Evolutionary conservation across 2,329 filamentous ascomycete species (phyloP).

Genomic region (Beauveria varroae): DNA sequence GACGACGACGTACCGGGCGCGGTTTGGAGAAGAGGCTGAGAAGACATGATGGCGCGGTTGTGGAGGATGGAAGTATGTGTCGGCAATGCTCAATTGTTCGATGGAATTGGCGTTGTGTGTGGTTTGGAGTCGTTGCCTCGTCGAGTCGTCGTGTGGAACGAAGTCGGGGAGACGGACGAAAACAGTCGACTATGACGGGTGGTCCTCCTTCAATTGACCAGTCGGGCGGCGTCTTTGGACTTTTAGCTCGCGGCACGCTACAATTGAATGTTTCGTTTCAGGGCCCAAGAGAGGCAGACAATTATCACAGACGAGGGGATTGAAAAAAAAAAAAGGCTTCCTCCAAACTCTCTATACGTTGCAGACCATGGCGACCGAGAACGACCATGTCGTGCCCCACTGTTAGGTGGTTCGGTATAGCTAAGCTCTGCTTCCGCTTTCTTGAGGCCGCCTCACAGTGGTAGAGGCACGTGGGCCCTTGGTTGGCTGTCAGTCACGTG

Average conservation of each 20-base stretch:
- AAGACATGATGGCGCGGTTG: constrained; percentile 64
- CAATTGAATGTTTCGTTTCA: not conserved
- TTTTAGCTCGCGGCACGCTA: not conserved
- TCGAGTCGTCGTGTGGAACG: not conserved
- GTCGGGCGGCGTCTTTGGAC: too few relatives aligned
- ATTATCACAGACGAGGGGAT: not conserved
- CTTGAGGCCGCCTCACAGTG: not conserved
- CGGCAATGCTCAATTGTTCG: not conserved
- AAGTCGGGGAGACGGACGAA: not conserved
- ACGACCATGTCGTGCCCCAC: constrained; percentile 2
- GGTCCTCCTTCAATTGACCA: not conserved
- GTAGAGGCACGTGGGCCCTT: constrained; percentile 15
- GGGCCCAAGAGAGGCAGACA: not conserved
- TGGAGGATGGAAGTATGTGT: too few relatives aligned
- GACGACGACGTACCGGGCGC: constrained; percentile 62
- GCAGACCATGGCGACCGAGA: not conserved
- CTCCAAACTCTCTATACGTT: not conserved
- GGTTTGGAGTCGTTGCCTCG: not conserved
- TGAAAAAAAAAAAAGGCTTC: not conserved
- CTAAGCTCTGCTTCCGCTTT: not conserved
- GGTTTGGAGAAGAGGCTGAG: constrained; percentile 90
- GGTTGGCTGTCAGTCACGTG: constrained; percentile 25
- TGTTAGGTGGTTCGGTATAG: not conserved
- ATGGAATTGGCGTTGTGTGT: not conserved
- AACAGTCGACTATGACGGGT: not conserved